Evolutionary conservation across 1,284 basidiomycete genomes (phyloP).

Genomic region (Spongispora temasekensis): DNA sequence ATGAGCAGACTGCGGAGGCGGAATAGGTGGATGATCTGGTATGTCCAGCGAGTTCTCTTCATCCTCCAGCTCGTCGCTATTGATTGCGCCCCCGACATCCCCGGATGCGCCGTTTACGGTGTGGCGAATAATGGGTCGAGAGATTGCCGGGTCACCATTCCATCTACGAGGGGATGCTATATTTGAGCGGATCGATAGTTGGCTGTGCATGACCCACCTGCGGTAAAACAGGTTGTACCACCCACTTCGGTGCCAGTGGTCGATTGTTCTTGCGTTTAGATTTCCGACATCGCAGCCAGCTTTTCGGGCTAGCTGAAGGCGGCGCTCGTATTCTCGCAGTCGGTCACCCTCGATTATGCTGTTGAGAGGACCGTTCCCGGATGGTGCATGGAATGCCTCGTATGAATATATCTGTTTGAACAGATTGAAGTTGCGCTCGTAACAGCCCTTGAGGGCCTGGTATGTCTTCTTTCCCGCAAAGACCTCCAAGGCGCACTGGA

Average conservation of each 20-base stretch:
- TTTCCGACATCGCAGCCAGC: slow-evolving; percentile 68
- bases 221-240: slow-evolving; percentile 72
- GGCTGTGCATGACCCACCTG: slow-evolving; percentile 41
- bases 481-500: slow-evolving; percentile 64
- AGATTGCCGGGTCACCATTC: slow-evolving; percentile 61
- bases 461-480: slow-evolving; percentile 75
- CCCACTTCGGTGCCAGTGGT: slow-evolving; percentile 72
- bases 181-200: not conserved
- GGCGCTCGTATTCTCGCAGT: slow-evolving; percentile 63
- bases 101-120: slow-evolving; percentile 26
- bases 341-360: slow-evolving; percentile 57
- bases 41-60: slow-evolving; percentile 52
- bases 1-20: slow-evolving; percentile 28
- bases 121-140: slow-evolving; percentile 44
- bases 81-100: slow-evolving; percentile 24
- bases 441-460: slow-evolving; percentile 77
- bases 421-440: slow-evolving; percentile 76
- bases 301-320: slow-evolving; percentile 60
- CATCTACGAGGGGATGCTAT: slow-evolving; percentile 42
- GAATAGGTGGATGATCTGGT: slow-evolving; percentile 28
- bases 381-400: slow-evolving; percentile 53
- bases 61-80: slow-evolving; percentile 47
- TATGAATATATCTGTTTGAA: slow-evolving; percentile 77
- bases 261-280: slow-evolving; percentile 65
- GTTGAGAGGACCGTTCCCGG: slow-evolving; percentile 40